Percentiles rank a stretch among this genome's conserved stretches.
Conservation (phyloP, 176 grass and related monocot species). For the Puccinellia tenuiflora region DNA sequence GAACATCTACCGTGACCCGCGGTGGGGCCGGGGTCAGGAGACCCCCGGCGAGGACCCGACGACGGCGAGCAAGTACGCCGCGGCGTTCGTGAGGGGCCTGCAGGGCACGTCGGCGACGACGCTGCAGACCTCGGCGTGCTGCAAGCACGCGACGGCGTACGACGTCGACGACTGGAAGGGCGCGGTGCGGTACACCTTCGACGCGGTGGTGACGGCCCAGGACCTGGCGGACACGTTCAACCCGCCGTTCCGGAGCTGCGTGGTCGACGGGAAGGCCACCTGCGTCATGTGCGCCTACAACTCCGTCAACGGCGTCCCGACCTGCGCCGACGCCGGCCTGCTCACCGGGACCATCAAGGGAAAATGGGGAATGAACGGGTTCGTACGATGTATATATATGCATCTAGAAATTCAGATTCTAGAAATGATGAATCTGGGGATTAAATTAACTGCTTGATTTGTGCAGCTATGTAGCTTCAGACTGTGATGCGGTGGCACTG, state of each 20-base stretch:
- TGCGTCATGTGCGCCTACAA: constrained; percentile 87
- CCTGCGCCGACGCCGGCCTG: constrained; percentile 47
- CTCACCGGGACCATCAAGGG: constrained; percentile 39
- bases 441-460: background rate
- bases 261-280: constrained; percentile 51
- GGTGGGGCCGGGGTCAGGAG: constrained; percentile 81
- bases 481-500: constrained; percentile 1
- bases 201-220: constrained; percentile 39
- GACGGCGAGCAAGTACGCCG: constrained; percentile 42
- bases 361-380: constrained; percentile 52
- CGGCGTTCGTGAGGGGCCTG: constrained; percentile 54
- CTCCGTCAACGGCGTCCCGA: constrained; percentile 59
- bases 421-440: background rate
- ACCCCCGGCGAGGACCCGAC: constrained; percentile 74
- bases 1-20: constrained; percentile 73
- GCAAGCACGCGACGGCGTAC: constrained; percentile 88
- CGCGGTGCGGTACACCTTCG: constrained; percentile 35
- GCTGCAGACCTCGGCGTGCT: constrained; percentile 67
- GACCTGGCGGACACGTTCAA: constrained; percentile 81
- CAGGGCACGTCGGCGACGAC: constrained; percentile 30
- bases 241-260: constrained; percentile 68
- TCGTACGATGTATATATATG: background rate
- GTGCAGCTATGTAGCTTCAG: background rate
- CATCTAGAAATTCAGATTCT: background rate
- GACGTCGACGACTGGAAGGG: constrained; percentile 73